Conservation (phyloP, 2,329 filamentous ascomycete species). For the Botrytis cinerea region DNA sequence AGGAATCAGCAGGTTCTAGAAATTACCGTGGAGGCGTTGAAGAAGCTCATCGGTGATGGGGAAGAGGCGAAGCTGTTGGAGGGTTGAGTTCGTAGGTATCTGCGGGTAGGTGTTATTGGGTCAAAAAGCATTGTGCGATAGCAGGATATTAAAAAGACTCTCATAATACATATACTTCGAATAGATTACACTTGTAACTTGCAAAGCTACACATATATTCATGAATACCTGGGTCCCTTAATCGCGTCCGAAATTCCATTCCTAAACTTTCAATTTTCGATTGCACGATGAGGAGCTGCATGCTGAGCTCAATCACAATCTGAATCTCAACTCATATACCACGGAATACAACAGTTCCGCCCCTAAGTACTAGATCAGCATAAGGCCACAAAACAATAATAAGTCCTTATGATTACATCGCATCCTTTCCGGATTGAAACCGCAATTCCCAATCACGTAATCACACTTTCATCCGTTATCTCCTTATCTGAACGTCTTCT, state of each 20-base stretch:
- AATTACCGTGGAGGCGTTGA: constrained; percentile 71
- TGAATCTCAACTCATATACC: not conserved
- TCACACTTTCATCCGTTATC: not conserved
- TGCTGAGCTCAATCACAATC: not conserved
- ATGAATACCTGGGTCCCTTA: not conserved
- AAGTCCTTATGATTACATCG: not conserved
- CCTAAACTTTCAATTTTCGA: not conserved
- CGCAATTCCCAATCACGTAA: not conserved
- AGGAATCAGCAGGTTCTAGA: constrained; percentile 70
- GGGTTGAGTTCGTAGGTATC: constrained; percentile 1
- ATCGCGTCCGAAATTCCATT: not conserved
- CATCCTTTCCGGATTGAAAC: not conserved
- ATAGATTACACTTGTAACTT: not conserved
- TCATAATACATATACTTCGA: not conserved
- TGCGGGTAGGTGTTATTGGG: not conserved
- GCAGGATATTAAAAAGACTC: not conserved
- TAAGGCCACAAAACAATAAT: not conserved
- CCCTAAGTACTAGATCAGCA: not conserved
- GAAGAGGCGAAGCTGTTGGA: not conserved
- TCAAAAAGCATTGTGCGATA: not conserved
- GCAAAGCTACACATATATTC: not conserved
- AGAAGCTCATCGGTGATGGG: constrained; percentile 45
- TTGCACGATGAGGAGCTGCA: not conserved
- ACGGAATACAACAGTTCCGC: not conserved
- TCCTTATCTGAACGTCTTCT: not conserved